These are phyloP conservation scores for Lepidopterella palustris DNA, from an alignment of 495 filamentous ascomycete genomes.

Conservation along the genomic window DNA sequence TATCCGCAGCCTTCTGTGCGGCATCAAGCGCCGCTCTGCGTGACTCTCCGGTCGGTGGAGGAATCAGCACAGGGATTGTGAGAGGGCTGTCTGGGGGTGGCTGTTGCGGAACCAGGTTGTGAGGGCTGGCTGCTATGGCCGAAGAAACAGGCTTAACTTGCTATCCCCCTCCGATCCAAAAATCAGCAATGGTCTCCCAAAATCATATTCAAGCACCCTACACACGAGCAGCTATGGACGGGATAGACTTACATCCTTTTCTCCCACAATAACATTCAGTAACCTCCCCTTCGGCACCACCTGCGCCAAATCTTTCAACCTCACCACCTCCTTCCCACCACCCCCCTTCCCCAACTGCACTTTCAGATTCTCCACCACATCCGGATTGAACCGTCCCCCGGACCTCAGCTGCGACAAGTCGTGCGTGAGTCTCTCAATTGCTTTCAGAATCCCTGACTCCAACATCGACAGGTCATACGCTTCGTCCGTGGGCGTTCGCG, in stretches of 20 bases:
- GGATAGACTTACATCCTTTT: slow-evolving; percentile 53
- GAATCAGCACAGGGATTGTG: slow-evolving; percentile 66
- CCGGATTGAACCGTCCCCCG: slow-evolving; percentile 64
- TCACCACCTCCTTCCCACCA: slow-evolving; percentile 42
- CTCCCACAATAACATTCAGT: slow-evolving; percentile 58
- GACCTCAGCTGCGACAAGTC: slow-evolving; percentile 60
- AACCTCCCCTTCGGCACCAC: slow-evolving; percentile 65
- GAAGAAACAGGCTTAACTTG: slow-evolving; percentile 66
- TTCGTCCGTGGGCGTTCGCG: slow-evolving; percentile 39
- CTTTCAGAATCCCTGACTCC: slow-evolving; percentile 50
- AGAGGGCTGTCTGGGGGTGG: slow-evolving; percentile 58
- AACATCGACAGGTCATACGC: slow-evolving; percentile 65
- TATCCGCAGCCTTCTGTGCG: slow-evolving; percentile 57
- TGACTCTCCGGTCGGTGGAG: slow-evolving; percentile 59
- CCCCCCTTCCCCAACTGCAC: slow-evolving; percentile 44
- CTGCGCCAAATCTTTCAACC: slow-evolving; percentile 67
- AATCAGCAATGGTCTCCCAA: no score
- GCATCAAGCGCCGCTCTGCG: slow-evolving; percentile 47
- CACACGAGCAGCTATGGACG: no score
- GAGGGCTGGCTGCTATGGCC: slow-evolving; percentile 59
- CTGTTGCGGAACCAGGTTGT: slow-evolving; percentile 65
- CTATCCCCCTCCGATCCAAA: no score
- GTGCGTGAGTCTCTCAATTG: slow-evolving; percentile 51
- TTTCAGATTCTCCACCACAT: slow-evolving; percentile 56
- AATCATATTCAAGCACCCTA: no score